Base-by-base conservation (phyloP, 1,139 yeast genomes). In the Suhomyces bribrorum region DNA sequence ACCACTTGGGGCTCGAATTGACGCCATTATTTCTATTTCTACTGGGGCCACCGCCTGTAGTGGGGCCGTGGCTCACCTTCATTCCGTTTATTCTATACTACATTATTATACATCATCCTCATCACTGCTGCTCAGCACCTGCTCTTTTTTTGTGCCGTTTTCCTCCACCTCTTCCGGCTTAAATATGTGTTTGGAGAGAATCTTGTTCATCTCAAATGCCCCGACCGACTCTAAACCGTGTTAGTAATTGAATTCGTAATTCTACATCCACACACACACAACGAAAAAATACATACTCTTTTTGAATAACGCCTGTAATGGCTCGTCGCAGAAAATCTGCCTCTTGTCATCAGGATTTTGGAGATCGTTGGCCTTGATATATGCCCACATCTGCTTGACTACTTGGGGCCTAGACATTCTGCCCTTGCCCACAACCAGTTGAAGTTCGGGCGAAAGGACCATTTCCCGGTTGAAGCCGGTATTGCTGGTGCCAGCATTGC, bases 321-420 rank as follows among this genome's bases (percentile, higher is more conserved):
- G 72, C 1, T 75, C 86, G 56, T 87, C 94, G 55, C 94, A 86
- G 5, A 76, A 14, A 14, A 87, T 83, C 43, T 78, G 80, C 42
- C 94, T 66, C 47, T 75, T 74, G 57, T 86, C 87, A 1, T 65
- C 57, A 1, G 90, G 87, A 49, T 85, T 80, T 54, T 86, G 96
- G 29, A 87, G 62, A 34, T 78, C 61, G 43, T 83, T 57, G 15
- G 60, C 74, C 53, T 82, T 84, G 47, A 87, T 85, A 56, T 87
- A 81, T 9, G 69, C 76, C 96, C 96, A 87, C 14, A 86, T 62
- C 33, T 62, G 64, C 49, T 85, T 84, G 23, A 85, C 90, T 18
- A 83, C 82, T 53, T 83, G 83, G 0, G 94, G 83, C 49, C 95
- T 65, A 2, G 87, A 74, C 38, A 75, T 55, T 40, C 61, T 53